Evolutionary conservation across 140 eudicot species (phyloP).

Genomic region (Ambrosia hybrid): DNA sequence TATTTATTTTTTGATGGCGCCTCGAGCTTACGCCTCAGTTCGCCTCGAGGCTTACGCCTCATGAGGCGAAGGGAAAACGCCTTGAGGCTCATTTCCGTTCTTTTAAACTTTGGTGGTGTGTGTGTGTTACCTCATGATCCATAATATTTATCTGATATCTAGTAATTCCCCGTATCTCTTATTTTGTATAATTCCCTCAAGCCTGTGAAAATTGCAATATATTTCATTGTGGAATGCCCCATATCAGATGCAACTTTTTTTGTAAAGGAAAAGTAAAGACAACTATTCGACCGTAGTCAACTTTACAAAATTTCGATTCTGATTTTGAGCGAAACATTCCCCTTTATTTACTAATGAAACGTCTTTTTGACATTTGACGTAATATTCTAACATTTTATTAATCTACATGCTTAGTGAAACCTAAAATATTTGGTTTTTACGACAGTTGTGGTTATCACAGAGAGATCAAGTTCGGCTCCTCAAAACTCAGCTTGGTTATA

Average conservation of each 20-base stretch:
- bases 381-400: background rate
- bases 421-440: slow-evolving; percentile 10
- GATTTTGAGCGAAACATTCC: background rate
- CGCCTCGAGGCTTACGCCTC: no score
- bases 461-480: slow-evolving; percentile 2
- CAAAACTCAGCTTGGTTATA: background rate
- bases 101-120: no score
- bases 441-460: slow-evolving; percentile 11
- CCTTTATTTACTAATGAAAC: background rate
- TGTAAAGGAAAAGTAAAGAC: background rate
- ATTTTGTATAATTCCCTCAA: no score
- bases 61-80: no score
- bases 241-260: no score
- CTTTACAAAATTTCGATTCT: slow-evolving; percentile 10
- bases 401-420: background rate
- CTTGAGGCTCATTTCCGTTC: no score
- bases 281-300: background rate
- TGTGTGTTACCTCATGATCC: background rate
- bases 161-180: background rate
- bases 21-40: no score
- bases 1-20: no score
- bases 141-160: background rate
- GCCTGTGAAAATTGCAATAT: no score
- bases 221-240: no score
- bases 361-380: background rate